Conservation (phyloP, 1,284 basidiomycete species). For the Rhodotorula sp. region DNA sequence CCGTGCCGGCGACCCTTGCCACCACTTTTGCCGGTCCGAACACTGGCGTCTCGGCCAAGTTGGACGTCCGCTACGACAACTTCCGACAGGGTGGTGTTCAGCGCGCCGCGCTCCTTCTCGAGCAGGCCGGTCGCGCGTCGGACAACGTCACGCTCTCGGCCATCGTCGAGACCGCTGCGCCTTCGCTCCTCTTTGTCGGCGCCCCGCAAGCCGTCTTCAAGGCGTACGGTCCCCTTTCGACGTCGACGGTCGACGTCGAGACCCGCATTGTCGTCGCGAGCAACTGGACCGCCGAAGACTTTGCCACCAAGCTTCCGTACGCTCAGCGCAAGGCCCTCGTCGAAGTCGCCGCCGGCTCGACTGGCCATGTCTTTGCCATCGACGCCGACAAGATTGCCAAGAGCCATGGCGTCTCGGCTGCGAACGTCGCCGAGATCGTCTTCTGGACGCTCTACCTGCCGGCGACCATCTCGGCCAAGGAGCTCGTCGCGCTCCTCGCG, state of each 20-base stretch:
- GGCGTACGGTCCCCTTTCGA: conserved; percentile 42
- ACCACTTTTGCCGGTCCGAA: conserved; percentile 36
- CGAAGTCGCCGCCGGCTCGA: conserved; percentile 28
- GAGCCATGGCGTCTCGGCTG: conserved; percentile 40
- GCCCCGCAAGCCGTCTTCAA: conserved; percentile 41
- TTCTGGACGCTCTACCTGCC: conserved; percentile 42
- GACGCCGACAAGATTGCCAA: conserved; percentile 46
- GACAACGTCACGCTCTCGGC: conserved; percentile 37
- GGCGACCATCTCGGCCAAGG: conserved; percentile 39
- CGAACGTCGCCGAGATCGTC: conserved; percentile 38
- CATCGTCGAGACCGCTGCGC: conserved; percentile 37
- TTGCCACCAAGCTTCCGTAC: conserved; percentile 41
- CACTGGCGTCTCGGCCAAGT: conserved; percentile 39
- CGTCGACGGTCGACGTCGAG: conserved; percentile 30
- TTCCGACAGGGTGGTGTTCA: conserved; percentile 43
- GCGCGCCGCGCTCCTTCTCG: conserved; percentile 42
- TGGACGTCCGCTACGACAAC: conserved; percentile 43
- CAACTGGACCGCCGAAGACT: conserved; percentile 44
- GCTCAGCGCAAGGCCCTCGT: conserved; percentile 41
- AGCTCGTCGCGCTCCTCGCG: conserved; percentile 37
- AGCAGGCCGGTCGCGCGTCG: conserved; percentile 22
- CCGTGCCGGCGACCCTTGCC: conserved; percentile 39
- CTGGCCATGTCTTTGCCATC: conserved; percentile 45
- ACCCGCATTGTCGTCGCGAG: conserved; percentile 43
- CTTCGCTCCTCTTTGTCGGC: conserved; percentile 42